phyloP scores from a whole-genome alignment of 306 rosid genomes.

The Alnus glutinosa region DNA sequence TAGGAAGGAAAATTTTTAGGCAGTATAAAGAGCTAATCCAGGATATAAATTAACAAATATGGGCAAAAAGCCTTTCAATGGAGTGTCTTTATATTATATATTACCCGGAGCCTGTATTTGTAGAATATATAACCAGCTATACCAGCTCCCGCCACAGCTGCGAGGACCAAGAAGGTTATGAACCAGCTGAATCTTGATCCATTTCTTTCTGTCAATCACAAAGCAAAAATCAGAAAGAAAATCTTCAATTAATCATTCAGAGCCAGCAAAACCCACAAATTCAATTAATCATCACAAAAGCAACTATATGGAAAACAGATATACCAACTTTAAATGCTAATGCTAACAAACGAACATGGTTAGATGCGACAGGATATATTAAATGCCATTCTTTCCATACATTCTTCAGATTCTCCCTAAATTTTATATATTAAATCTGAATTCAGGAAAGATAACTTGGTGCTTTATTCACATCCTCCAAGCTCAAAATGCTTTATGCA shows the following conservation, averaged over 20 bases:
- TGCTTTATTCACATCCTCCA: background rate
- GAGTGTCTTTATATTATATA: slow-evolving; percentile 20
- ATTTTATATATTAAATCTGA: background rate
- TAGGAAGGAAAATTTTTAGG: background rate
- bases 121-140: slow-evolving; percentile 80
- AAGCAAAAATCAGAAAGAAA: slow-evolving; percentile 18
- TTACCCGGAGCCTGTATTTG: slow-evolving; percentile 93
- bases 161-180: slow-evolving; percentile 51
- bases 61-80: background rate
- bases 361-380: background rate
- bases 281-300: too few relatives aligned
- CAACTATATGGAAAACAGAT: background rate
- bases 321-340: background rate
- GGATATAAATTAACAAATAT: background rate
- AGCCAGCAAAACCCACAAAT: background rate
- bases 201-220: slow-evolving; percentile 56
- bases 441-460: background rate
- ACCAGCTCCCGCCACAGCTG: slow-evolving; percentile 59
- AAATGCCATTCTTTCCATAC: background rate
- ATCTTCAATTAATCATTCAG: background rate
- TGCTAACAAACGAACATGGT: background rate
- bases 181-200: slow-evolving; percentile 63
- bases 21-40: slow-evolving; percentile 1
- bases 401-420: background rate
- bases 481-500: background rate